Evolutionary conservation across 495 filamentous ascomycete species (phyloP).

Genomic region (Podospora conica): DNA sequence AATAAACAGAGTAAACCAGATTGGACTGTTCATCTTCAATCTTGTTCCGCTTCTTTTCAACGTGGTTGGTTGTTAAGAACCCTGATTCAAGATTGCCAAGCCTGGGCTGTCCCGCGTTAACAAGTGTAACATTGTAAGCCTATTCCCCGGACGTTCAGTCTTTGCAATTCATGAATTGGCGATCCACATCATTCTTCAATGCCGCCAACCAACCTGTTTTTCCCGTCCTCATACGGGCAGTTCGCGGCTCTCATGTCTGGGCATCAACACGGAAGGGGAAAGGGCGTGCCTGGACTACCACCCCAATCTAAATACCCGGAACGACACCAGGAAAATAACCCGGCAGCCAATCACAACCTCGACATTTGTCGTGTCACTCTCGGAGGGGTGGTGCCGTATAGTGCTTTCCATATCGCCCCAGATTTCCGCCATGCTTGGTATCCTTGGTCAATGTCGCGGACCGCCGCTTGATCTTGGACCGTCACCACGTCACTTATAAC

Average conservation of each 20-base stretch:
- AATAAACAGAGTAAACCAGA: too few relatives aligned
- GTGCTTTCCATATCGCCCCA: neutral
- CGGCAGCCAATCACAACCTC: slow-evolving; percentile 1
- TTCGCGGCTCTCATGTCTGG: neutral
- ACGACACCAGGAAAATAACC: neutral
- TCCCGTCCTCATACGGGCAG: neutral
- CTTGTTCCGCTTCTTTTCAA: too few relatives aligned
- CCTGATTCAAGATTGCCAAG: too few relatives aligned
- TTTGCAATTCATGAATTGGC: neutral
- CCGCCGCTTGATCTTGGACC: neutral
- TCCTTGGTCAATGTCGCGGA: neutral
- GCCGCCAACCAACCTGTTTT: neutral
- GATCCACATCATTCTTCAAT: neutral
- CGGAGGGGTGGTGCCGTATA: slow-evolving; percentile 6
- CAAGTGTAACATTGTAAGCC: too few relatives aligned
- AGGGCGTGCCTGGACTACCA: neutral
- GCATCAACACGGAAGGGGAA: neutral
- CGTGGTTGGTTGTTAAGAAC: too few relatives aligned
- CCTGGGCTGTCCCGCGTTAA: too few relatives aligned
- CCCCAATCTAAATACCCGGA: slow-evolving; percentile 12
- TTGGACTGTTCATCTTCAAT: too few relatives aligned
- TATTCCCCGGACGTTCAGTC: neutral
- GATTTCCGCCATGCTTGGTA: neutral
- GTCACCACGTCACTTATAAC: neutral
- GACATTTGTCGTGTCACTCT: neutral